phyloP scores from a whole-genome alignment of 1,139 yeast species.

The Kodamaea ohmeri region DNA sequence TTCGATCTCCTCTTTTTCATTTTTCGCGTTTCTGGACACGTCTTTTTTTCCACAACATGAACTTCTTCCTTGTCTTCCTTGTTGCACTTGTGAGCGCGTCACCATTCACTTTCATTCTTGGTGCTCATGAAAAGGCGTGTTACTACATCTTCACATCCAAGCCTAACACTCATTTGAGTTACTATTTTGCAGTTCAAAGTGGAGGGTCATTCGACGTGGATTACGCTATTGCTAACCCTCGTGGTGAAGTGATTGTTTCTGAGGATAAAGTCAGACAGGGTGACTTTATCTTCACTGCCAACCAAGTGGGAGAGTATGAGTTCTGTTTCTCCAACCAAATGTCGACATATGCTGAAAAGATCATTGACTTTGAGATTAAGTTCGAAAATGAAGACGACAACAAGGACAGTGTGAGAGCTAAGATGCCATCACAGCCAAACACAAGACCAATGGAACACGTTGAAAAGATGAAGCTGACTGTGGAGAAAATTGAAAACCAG shows the following conservation, averaged over 20 bases:
- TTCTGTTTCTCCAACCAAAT: constrained; percentile 87
- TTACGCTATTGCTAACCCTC: constrained; percentile 70
- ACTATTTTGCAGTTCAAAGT: constrained; percentile 87
- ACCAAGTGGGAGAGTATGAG: constrained; percentile 77
- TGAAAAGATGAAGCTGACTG: constrained; percentile 58
- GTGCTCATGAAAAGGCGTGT: constrained; percentile 78
- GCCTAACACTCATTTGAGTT: constrained; percentile 64
- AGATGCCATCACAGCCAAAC: constrained; percentile 62
- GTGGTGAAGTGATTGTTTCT: constrained; percentile 52
- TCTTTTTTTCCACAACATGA: constrained; percentile 1
- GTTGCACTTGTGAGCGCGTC: constrained; percentile 38
- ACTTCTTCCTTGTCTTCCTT: constrained; percentile 10
- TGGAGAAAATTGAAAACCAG: constrained; percentile 63
- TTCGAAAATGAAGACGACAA: constrained; percentile 45
- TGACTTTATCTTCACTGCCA: constrained; percentile 74
- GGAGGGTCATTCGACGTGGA: constrained; percentile 89
- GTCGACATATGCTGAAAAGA: constrained; percentile 85
- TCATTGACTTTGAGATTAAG: constrained; percentile 82
- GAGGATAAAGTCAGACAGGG: constrained; percentile 79
- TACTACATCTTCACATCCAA: constrained; percentile 71
- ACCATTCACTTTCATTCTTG: constrained; percentile 72
- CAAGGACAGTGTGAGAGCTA: constrained; percentile 49
- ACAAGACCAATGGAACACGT: constrained; percentile 56
- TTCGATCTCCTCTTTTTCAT: not conserved
- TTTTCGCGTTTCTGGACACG: constrained; percentile 5